Conservation (phyloP, 73 alveolate genomes). For the Paramecium biaurelia region DNA sequence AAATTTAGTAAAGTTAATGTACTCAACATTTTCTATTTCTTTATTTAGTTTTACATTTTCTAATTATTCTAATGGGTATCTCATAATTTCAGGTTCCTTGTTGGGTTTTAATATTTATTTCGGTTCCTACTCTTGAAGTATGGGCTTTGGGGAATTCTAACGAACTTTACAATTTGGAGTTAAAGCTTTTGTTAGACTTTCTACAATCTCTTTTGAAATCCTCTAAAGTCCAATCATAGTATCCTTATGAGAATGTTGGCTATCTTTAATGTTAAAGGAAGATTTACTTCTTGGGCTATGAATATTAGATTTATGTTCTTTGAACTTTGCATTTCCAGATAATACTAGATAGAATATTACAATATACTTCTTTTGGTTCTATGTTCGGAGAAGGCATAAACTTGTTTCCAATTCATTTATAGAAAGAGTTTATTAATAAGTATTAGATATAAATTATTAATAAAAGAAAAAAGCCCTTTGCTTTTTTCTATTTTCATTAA, state of each 20-base stretch:
- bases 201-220: not conserved
- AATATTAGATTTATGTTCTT: not conserved
- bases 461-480: not conserved
- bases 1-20: conserved; percentile 5
- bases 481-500: conserved; percentile 8
- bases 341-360: not conserved
- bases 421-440: not conserved
- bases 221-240: not conserved
- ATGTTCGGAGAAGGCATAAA: not conserved
- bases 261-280: not conserved
- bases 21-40: not conserved
- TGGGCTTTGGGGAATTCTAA: not conserved
- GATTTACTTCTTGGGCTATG: not conserved
- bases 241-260: not conserved
- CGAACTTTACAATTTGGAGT: conserved; percentile 43
- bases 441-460: conserved; percentile 18
- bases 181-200: conserved; percentile 22
- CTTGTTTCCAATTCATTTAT: conserved; percentile 7
- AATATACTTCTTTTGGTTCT: not conserved
- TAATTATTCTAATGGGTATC: not conserved
- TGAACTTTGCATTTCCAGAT: not conserved
- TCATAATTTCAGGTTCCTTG: not conserved
- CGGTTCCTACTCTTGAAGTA: not conserved
- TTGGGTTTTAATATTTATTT: not conserved
- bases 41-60: not conserved